Percentiles rank a stretch among this genome's conserved stretches.
These are phyloP conservation scores for baker's yeast (Saccharomyces cerevisiae) DNA, from an alignment of 805 yeast species.

Conservation along the genomic window DNA sequence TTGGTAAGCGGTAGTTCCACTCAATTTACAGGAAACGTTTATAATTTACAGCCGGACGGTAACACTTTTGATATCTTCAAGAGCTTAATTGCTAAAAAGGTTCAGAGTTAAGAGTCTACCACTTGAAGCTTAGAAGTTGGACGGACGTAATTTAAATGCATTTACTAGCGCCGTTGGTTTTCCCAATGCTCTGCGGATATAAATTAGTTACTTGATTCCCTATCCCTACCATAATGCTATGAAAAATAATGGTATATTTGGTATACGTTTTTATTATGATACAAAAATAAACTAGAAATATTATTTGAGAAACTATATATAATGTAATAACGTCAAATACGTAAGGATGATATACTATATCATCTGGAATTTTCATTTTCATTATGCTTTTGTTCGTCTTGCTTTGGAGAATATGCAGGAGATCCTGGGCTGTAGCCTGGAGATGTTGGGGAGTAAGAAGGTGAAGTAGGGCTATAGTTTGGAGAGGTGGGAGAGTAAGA, in stretches of 20 bases:
- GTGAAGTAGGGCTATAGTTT: conserved; percentile 66
- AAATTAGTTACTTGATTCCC: neutral
- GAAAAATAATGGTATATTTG: neutral
- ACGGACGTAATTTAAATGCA: neutral
- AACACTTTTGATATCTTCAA: conserved; percentile 92
- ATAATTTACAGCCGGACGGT: conserved; percentile 90
- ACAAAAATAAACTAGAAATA: neutral
- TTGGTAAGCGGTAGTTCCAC: conserved; percentile 36
- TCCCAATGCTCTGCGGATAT: neutral
- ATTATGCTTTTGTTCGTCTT: conserved; percentile 14
- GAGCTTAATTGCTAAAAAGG: conserved; percentile 68
- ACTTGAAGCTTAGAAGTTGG: neutral
- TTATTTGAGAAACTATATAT: neutral
- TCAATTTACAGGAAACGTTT: conserved; percentile 43
- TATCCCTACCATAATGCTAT: neutral
- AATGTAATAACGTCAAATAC: conserved; percentile 3
- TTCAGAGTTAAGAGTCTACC: neutral
- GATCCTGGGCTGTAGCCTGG: conserved; percentile 58
- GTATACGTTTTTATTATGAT: neutral
- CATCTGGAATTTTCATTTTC: conserved; percentile 6
- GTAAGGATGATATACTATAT: neutral
- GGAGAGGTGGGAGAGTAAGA: conserved; percentile 66
- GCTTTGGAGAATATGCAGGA: conserved; percentile 50
- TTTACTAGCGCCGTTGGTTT: neutral
- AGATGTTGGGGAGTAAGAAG: conserved; percentile 37